phyloP scores from a whole-genome alignment of 371 early-diverging fungal genomes.

The Neoconidiobolus thromboides region DNA sequence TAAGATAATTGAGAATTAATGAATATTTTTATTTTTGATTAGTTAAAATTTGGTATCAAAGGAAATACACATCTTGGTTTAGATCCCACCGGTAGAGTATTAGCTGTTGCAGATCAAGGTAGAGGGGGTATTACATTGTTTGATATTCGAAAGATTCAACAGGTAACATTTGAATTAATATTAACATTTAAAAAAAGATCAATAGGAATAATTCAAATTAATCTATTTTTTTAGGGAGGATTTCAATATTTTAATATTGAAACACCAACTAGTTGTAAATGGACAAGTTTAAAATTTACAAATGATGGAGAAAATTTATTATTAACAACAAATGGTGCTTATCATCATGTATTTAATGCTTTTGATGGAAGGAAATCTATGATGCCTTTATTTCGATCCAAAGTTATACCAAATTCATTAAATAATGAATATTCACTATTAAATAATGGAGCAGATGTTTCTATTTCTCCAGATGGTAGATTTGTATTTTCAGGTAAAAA shows the following conservation, averaged over 20 bases:
- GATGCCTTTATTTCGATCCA: not conserved
- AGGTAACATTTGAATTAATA: not conserved
- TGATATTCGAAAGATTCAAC: not conserved
- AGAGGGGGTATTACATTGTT: not conserved
- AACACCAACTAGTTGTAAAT: not conserved
- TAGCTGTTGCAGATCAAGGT: not conserved
- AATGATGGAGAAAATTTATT: not conserved
- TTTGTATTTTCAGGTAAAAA: not conserved
- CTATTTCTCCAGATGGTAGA: not conserved
- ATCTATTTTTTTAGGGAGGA: not conserved
- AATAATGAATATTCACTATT: not conserved
- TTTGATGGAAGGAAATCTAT: not conserved
- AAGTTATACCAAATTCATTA: too few species aligned
- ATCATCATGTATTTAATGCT: conserved; percentile 2
- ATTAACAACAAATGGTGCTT: not conserved
- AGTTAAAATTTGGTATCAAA: not conserved
- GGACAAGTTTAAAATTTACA: not conserved
- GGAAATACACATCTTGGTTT: not conserved
- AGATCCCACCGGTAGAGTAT: not conserved
- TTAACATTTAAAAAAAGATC: too few species aligned
- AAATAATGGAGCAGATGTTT: not conserved
- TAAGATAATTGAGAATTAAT: too few species aligned
- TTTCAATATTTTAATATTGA: not conserved
- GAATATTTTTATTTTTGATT: not conserved
- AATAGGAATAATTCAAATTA: too few species aligned